Evolutionary conservation across 805 yeast genomes (phyloP).

Genomic region (Metschnikowia kunwiensis): DNA sequence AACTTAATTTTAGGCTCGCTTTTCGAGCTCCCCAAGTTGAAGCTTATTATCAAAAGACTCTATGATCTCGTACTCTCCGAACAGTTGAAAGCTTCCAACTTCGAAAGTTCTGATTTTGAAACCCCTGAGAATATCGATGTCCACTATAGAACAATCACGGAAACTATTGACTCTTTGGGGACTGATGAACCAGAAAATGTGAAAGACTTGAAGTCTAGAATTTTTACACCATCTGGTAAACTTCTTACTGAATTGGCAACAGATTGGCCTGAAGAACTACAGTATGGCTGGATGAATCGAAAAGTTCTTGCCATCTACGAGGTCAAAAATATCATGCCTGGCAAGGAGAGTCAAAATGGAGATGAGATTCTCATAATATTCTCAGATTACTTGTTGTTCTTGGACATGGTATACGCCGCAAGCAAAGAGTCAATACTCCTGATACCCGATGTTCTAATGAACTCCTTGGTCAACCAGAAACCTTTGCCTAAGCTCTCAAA

Average conservation of each 20-base stretch:
- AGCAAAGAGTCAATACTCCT: slow-evolving; percentile 46
- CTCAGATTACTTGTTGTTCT: slow-evolving; percentile 72
- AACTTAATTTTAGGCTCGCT: slow-evolving; percentile 58
- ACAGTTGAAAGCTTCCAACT: slow-evolving; percentile 22
- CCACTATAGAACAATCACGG: slow-evolving; percentile 52
- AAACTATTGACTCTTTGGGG: slow-evolving; percentile 81
- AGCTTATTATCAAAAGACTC: slow-evolving; percentile 64
- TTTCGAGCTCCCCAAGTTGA: slow-evolving; percentile 66
- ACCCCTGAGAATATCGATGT: slow-evolving; percentile 30
- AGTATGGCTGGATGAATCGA: slow-evolving; percentile 84
- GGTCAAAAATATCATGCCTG: slow-evolving; percentile 23
- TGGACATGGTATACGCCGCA: slow-evolving; percentile 49
- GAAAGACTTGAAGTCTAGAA: slow-evolving; percentile 32
- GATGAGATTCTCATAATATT: slow-evolving; percentile 67
- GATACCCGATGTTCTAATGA: slow-evolving; percentile 81
- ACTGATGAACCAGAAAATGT: slow-evolving; percentile 38
- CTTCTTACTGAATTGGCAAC: slow-evolving; percentile 78
- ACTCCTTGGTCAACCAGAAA: slow-evolving; percentile 80
- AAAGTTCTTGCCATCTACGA: slow-evolving; percentile 76
- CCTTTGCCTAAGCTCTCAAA: slow-evolving; percentile 51
- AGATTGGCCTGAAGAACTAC: slow-evolving; percentile 84
- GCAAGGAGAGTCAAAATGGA: slow-evolving; percentile 10
- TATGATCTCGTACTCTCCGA: slow-evolving; percentile 47
- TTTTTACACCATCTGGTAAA: slow-evolving; percentile 90
- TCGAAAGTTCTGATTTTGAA: slow-evolving; percentile 15